Evolutionary conservation across 257 asterid genomes (phyloP).

Genomic region (Nicotiana knightiana): DNA sequence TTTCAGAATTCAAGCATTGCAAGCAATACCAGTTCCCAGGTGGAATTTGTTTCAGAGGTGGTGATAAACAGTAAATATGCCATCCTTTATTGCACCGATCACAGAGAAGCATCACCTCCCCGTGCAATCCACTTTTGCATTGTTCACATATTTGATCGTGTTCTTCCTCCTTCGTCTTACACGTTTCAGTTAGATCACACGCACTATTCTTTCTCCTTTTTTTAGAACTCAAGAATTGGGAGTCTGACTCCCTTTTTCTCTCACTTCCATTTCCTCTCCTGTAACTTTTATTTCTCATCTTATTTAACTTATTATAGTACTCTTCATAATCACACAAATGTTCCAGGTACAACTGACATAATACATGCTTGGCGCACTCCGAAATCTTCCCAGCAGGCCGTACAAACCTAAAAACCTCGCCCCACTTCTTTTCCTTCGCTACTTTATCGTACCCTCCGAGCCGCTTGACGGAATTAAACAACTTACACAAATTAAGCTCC

Average conservation of each 20-base stretch:
- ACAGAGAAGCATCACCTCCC: conserved; percentile 93
- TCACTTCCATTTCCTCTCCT: conserved; percentile 38
- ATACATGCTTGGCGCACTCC: conserved; percentile 80
- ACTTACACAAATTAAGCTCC: conserved; percentile 76
- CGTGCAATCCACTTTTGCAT: conserved; percentile 89
- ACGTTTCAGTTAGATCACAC: conserved; percentile 50
- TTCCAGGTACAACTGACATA: conserved; percentile 67
- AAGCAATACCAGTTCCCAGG: conserved; percentile 95
- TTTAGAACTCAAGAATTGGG: conserved; percentile 50
- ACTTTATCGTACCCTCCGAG: conserved; percentile 81
- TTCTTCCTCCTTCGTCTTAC: conserved; percentile 38
- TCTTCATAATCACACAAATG: conserved; percentile 89
- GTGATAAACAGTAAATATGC: conserved; percentile 91
- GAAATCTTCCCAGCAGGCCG: conserved; percentile 58
- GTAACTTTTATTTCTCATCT: conserved; percentile 34
- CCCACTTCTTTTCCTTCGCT: conserved; percentile 79
- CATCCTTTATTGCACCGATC: conserved; percentile 97
- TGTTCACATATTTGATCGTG: conserved; percentile 88
- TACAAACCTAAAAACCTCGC: conserved; percentile 72
- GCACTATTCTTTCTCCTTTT: conserved; percentile 70
- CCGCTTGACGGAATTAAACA: conserved; percentile 82
- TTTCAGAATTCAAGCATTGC: conserved; percentile 85
- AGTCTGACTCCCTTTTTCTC: conserved; percentile 35
- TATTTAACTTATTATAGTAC: conserved; percentile 50
- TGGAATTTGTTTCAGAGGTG: conserved; percentile 73